These are phyloP conservation scores for Termitomyces sp. DNA, from an alignment of 768 basidiomycete species.

Conservation along the genomic window DNA sequence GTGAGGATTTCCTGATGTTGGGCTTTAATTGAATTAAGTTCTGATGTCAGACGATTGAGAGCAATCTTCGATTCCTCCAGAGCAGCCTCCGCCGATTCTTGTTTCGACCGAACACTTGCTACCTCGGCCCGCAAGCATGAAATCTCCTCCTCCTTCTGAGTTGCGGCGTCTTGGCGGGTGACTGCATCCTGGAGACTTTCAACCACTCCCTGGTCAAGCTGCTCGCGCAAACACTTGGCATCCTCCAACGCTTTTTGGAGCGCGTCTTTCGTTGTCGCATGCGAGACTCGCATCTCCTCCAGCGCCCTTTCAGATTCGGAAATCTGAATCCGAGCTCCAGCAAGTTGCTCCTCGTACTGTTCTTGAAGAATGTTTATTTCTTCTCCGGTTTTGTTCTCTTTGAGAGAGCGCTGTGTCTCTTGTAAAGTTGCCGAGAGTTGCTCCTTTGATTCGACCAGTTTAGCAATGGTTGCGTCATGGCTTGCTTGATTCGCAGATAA, in stretches of 20 bases:
- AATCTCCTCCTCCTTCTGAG: constrained; percentile 6
- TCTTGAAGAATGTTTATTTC: constrained; percentile 26
- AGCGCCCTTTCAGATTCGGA: constrained; percentile 27
- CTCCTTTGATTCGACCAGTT: constrained; percentile 21
- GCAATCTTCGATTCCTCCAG: constrained; percentile 10
- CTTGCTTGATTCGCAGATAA: constrained; percentile 12
- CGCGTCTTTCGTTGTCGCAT: constrained; percentile 26
- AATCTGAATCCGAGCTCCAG: constrained; percentile 30
- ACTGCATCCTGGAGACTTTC: constrained; percentile 8
- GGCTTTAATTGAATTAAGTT: constrained; percentile 18
- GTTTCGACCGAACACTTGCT: constrained; percentile 3
- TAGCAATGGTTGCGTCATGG: constrained; percentile 21
- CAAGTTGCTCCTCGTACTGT: constrained; percentile 31
- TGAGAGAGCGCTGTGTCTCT: constrained; percentile 18
- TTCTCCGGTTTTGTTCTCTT: constrained; percentile 17
- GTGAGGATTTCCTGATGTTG: constrained; percentile 25
- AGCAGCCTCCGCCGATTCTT: constrained; percentile 10
- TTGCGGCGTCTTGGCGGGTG: constrained; percentile 5
- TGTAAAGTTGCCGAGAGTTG: constrained; percentile 21
- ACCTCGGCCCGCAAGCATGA: constrained; percentile 8
- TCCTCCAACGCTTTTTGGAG: constrained; percentile 28
- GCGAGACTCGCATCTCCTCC: constrained; percentile 25
- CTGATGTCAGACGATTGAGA: constrained; percentile 9
- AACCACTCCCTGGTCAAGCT: constrained; percentile 19
- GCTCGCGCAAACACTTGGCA: constrained; percentile 21